Conservation (phyloP, 2,329 filamentous ascomycete species). For the Phyllosticta citriasiana region DNA sequence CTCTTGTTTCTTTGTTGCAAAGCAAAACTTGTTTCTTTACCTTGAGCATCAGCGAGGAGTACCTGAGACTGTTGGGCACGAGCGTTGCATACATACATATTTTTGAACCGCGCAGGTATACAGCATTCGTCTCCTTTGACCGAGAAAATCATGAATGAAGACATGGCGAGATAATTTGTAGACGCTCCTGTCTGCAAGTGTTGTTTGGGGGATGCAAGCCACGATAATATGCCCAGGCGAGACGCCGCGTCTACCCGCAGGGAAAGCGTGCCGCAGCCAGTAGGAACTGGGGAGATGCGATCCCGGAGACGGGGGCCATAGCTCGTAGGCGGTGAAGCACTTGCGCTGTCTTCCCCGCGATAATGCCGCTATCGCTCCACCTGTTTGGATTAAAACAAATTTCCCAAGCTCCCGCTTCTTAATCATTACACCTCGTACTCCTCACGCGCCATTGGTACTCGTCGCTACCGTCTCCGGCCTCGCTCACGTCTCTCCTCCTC, state of each 20-base stretch:
- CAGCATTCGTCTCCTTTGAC: background rate
- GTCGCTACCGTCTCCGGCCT: background rate
- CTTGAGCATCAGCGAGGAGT: background rate
- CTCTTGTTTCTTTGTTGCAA: background rate
- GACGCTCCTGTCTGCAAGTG: background rate
- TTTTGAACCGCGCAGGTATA: background rate
- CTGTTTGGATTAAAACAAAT: background rate
- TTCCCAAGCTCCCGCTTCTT: conserved; percentile 6
- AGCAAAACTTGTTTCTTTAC: background rate
- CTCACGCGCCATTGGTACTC: conserved; percentile 1
- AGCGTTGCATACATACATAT: background rate
- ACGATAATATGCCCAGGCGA: background rate
- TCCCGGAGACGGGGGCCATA: conserved; percentile 5
- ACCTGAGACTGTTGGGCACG: background rate
- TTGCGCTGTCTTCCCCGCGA: conserved; percentile 5
- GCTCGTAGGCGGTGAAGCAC: conserved; percentile 5
- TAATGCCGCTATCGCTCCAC: conserved; percentile 3
- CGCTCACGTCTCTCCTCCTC: background rate
- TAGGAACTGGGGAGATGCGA: background rate
- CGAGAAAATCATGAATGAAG: background rate
- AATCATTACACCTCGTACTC: conserved; percentile 2
- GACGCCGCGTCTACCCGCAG: background rate
- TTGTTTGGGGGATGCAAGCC: background rate
- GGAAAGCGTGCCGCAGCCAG: background rate
- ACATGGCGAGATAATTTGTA: background rate